Conservation (phyloP, 805 yeast genomes). For the Brettanomyces anomalus region DNA sequence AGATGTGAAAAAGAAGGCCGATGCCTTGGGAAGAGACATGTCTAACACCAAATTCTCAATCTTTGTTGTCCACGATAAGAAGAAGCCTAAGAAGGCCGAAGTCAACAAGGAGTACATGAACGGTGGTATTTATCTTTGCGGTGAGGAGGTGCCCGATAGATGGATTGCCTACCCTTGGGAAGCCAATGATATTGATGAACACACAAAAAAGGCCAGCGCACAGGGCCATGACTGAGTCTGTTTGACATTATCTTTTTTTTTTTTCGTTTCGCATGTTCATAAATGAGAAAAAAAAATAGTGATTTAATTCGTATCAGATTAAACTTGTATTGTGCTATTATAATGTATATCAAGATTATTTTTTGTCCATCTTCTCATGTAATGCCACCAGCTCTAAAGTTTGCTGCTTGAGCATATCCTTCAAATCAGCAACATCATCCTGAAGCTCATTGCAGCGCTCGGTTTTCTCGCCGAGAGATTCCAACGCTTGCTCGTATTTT, state of each 20-base stretch:
- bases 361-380: slow-evolving; percentile 29
- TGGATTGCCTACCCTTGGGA: slow-evolving; percentile 96
- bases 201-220: slow-evolving; percentile 51
- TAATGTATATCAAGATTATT: background rate
- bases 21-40: slow-evolving; percentile 44
- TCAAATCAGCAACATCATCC: slow-evolving; percentile 85
- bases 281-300: background rate
- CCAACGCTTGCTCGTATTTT: slow-evolving; percentile 42
- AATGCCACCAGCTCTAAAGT: slow-evolving; percentile 77
- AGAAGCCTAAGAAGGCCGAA: slow-evolving; percentile 71
- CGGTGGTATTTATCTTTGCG: slow-evolving; percentile 61
- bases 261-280: background rate
- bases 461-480: slow-evolving; percentile 75
- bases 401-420: slow-evolving; percentile 74
- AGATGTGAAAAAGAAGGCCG: slow-evolving; percentile 54
- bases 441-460: slow-evolving; percentile 77
- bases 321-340: background rate
- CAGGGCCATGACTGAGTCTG: slow-evolving; percentile 48
- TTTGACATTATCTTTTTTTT: background rate
- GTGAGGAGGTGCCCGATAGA: slow-evolving; percentile 61
- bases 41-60: slow-evolving; percentile 62
- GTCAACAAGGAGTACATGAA: slow-evolving; percentile 55
- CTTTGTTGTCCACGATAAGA: slow-evolving; percentile 78
- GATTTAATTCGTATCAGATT: background rate
- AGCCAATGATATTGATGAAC: slow-evolving; percentile 70